Conservation (phyloP, 495 filamentous ascomycete genomes). For the Talaromyces stipitatus region DNA sequence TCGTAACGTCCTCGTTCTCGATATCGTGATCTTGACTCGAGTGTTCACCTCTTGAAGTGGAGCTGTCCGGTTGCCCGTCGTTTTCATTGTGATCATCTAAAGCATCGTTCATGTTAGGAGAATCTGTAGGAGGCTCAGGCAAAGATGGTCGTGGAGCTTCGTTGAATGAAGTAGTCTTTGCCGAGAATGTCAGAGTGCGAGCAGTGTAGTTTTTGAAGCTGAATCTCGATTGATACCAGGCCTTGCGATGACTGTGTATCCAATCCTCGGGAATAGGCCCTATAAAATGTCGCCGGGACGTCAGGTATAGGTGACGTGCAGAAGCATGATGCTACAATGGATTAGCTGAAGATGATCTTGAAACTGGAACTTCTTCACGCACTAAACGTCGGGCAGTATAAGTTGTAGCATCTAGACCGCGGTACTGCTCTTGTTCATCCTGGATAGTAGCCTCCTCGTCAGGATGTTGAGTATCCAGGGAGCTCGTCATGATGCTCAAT, state of each 20-base stretch:
- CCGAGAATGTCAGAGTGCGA: constrained; percentile 45
- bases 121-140: constrained; percentile 8
- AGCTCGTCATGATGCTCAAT: neutral
- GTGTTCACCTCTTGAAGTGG: neutral
- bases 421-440: constrained; percentile 17
- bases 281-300: constrained; percentile 57
- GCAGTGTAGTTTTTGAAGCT: constrained; percentile 51
- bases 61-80: neutral
- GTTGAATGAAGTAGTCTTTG: constrained; percentile 11
- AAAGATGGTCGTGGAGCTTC: neutral
- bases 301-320: constrained; percentile 55
- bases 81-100: neutral
- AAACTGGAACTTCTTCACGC: constrained; percentile 3
- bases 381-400: constrained; percentile 52
- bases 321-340: constrained; percentile 49
- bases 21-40: neutral
- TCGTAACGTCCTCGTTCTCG: neutral
- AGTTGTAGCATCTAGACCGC: constrained; percentile 34
- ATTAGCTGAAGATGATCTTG: constrained; percentile 3
- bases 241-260: constrained; percentile 56
- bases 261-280: constrained; percentile 63
- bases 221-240: constrained; percentile 52
- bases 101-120: neutral
- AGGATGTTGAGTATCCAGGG: neutral
- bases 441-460: neutral